Evolutionary conservation across 2,329 filamentous ascomycete species (phyloP).

Genomic region (Ceratocystis lukuohia): DNA sequence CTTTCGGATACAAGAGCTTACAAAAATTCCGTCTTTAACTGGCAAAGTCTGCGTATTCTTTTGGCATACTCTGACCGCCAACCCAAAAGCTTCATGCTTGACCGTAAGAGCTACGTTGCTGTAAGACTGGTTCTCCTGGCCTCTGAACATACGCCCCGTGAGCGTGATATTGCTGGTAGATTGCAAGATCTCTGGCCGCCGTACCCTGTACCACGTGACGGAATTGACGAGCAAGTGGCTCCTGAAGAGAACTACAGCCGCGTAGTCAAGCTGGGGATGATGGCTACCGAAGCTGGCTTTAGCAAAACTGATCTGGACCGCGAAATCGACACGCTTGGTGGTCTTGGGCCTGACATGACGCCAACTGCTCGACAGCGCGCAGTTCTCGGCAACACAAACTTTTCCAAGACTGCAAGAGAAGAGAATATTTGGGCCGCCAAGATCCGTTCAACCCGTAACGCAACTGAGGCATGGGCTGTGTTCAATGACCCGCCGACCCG

Average conservation of each 20-base stretch:
- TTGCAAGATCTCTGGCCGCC: slow-evolving; percentile 46
- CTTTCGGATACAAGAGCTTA: slow-evolving; percentile 26
- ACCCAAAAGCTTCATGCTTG: slow-evolving; percentile 37
- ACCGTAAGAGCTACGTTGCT: slow-evolving; percentile 38
- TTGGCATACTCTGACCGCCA: slow-evolving; percentile 39
- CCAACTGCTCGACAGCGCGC: slow-evolving; percentile 42
- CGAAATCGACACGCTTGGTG: slow-evolving; percentile 40
- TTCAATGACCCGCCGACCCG: slow-evolving; percentile 30
- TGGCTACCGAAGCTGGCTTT: slow-evolving; percentile 46
- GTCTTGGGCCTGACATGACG: slow-evolving; percentile 35
- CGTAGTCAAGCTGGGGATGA: slow-evolving; percentile 37
- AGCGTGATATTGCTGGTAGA: slow-evolving; percentile 36
- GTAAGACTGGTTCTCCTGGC: slow-evolving; percentile 42
- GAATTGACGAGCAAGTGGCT: slow-evolving; percentile 42
- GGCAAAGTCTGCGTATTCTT: slow-evolving; percentile 44
- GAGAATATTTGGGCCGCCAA: slow-evolving; percentile 38
- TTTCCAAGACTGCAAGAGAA: not conserved
- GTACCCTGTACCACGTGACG: slow-evolving; percentile 43
- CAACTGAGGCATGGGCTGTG: slow-evolving; percentile 46
- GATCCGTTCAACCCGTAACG: slow-evolving; percentile 45
- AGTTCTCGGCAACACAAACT: slow-evolving; percentile 22
- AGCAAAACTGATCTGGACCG: slow-evolving; percentile 32
- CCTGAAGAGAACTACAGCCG: slow-evolving; percentile 41
- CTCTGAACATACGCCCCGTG: slow-evolving; percentile 38
- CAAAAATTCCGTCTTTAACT: slow-evolving; percentile 35